Evolutionary conservation across 306 rosid species (phyloP).

Genomic region (Carpinus viminea): DNA sequence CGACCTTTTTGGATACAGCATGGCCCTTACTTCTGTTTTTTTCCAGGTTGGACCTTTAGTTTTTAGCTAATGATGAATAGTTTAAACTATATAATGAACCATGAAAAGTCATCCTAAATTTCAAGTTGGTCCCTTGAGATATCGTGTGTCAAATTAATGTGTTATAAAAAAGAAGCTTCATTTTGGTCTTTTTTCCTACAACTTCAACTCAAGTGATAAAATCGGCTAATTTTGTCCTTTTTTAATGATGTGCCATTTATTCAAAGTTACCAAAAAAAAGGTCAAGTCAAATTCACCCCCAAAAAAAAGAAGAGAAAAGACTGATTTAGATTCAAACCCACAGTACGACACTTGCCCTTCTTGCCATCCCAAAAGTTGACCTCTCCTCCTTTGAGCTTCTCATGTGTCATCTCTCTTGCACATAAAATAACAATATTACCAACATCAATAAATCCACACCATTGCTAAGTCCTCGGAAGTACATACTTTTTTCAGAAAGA

Average conservation of each 20-base stretch:
- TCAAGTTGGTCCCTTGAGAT: background rate
- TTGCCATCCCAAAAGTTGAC: background rate
- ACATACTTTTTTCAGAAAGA: background rate
- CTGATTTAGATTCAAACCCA: background rate
- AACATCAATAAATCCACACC: background rate
- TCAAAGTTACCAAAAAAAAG: too few species aligned
- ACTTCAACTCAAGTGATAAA: background rate
- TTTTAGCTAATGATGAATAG: constrained; percentile 10
- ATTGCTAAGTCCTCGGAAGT: background rate
- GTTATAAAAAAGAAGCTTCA: background rate
- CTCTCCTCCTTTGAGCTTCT: background rate
- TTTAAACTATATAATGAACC: background rate
- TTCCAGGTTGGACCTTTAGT: constrained; percentile 63
- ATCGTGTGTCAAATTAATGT: background rate
- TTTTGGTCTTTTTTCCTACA: background rate
- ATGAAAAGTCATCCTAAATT: background rate
- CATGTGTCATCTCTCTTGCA: background rate
- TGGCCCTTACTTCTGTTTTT: constrained; percentile 92
- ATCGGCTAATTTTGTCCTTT: too few species aligned
- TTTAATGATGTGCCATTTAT: too few species aligned
- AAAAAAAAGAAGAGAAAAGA: background rate
- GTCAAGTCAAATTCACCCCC: background rate
- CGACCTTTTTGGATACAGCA: constrained; percentile 83
- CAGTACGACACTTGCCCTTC: background rate
- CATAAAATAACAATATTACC: background rate